These are phyloP conservation scores for Elsinoe australis DNA, from an alignment of 2,329 filamentous ascomycete species.

Conservation along the genomic window DNA sequence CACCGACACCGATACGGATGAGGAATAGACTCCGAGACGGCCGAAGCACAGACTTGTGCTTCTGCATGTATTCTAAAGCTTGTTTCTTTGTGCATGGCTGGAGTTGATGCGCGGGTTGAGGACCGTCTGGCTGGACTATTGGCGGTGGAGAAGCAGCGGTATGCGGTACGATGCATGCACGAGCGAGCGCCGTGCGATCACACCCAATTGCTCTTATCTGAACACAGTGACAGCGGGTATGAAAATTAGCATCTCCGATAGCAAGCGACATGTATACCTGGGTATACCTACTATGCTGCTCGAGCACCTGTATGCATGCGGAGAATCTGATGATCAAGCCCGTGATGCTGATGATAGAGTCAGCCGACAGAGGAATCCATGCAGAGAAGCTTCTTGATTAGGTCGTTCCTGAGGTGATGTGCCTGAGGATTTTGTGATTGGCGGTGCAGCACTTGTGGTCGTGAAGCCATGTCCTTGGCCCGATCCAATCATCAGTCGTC, in stretches of 20 bases:
- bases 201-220: neutral
- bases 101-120: neutral
- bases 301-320: constrained; percentile 3
- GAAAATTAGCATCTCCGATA: constrained; percentile 1
- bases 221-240: constrained; percentile 2
- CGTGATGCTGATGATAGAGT: constrained; percentile 7
- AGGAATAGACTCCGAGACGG: constrained; percentile 40
- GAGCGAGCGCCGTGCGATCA: neutral
- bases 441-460: constrained; percentile 5
- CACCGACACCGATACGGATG: constrained; percentile 67
- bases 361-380: constrained; percentile 8
- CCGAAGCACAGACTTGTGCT: constrained; percentile 2
- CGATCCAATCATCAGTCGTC: constrained; percentile 1
- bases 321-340: constrained; percentile 14
- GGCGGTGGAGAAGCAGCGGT: neutral
- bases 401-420: constrained; percentile 14
- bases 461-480: constrained; percentile 2
- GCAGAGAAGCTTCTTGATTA: constrained; percentile 12
- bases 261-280: constrained; percentile 3
- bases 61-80: constrained; percentile 14
- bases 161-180: neutral
- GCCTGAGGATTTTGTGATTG: constrained; percentile 9
- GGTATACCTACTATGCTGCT: constrained; percentile 5
- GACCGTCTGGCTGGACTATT: neutral
- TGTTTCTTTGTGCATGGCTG: constrained; percentile 11